These are phyloP conservation scores for Hyaloscypha hepaticicola DNA, from an alignment of 495 filamentous ascomycete genomes.

Conservation along the genomic window DNA sequence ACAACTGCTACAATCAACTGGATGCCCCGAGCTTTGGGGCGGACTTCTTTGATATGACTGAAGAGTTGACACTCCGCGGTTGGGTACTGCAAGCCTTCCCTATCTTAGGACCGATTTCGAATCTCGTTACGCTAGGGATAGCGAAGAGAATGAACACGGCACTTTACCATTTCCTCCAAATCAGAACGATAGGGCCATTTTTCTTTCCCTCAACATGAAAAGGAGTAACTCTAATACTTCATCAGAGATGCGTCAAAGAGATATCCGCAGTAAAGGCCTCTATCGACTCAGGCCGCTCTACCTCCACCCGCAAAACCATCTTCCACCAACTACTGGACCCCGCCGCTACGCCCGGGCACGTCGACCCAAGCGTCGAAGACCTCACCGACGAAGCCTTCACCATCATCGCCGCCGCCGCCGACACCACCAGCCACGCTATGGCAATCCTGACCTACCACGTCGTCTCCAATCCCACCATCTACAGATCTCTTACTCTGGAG, in stretches of 20 bases:
- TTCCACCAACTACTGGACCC: conserved; percentile 34
- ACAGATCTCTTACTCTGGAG: conserved; percentile 32
- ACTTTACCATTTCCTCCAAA: neutral
- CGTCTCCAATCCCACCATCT: conserved; percentile 33
- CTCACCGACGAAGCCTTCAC: conserved; percentile 38
- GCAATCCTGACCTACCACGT: conserved; percentile 39
- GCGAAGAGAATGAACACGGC: neutral
- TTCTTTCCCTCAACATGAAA: neutral
- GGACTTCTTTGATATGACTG: neutral
- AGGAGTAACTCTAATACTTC: neutral
- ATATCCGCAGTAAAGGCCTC: neutral
- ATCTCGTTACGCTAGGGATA: neutral
- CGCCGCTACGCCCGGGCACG: neutral
- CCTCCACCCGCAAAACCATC: conserved; percentile 22
- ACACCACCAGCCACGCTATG: conserved; percentile 41
- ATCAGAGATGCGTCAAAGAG: neutral
- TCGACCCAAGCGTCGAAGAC: conserved; percentile 23
- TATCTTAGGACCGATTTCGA: neutral
- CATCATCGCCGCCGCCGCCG: conserved; percentile 37
- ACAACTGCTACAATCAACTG: neutral
- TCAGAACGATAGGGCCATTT: neutral
- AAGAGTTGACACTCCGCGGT: neutral
- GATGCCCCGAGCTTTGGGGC: neutral
- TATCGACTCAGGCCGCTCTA: neutral
- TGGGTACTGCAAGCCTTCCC: neutral